Conservation (phyloP, 768 basidiomycete genomes). For the Erythrobasidium yunnanense region DNA sequence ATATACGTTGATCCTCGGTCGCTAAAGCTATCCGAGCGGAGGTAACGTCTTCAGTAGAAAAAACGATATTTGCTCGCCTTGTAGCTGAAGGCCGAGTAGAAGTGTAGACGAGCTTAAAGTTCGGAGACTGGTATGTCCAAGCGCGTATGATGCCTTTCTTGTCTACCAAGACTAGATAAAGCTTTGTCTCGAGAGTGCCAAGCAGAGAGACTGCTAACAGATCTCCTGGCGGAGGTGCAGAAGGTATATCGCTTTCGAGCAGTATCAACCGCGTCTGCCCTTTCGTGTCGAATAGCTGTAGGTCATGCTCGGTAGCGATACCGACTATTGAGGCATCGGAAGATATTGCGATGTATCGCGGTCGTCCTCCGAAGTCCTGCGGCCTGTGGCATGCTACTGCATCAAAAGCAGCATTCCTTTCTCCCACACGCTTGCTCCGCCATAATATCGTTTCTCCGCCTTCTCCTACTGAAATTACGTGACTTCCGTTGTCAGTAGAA, state of each 20-base stretch:
- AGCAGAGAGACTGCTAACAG: not conserved
- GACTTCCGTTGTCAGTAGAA: not conserved
- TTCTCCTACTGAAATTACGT: not conserved
- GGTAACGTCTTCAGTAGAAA: no score
- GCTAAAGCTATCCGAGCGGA: no score
- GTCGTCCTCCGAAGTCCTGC: no score
- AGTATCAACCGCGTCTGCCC: not conserved
- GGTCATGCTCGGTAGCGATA: not conserved
- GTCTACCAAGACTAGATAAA: no score
- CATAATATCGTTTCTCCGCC: conserved; percentile 5
- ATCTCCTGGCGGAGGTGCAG: not conserved
- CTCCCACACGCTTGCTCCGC: not conserved
- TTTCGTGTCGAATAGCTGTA: conserved; percentile 1
- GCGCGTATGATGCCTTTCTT: no score
- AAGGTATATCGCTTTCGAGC: not conserved
- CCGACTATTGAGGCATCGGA: conserved; percentile 14
- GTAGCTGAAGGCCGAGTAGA: no score
- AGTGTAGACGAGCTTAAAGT: no score
- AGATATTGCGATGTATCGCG: not conserved
- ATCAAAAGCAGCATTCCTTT: not conserved
- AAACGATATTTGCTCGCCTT: no score
- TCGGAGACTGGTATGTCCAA: no score
- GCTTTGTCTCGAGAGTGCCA: no score
- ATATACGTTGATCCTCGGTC: no score
- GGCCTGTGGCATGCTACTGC: not conserved